Conservation (phyloP, 108 stramenopile genomes). For the Tribonema minus region DNA sequence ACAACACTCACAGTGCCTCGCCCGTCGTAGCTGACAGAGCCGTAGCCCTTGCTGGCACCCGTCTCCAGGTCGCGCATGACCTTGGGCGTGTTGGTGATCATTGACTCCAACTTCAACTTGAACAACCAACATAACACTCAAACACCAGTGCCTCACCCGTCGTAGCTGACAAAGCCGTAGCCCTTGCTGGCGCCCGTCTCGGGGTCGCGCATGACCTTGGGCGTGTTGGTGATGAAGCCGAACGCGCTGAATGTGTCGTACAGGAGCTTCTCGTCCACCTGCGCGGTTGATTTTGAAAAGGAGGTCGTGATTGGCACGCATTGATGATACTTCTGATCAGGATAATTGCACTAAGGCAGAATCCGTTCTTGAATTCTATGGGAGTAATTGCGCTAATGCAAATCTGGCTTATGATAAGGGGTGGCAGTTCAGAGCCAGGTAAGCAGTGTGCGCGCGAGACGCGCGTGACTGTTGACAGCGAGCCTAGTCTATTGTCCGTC, state of each 20-base stretch:
- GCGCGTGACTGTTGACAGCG: no score
- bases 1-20: background rate
- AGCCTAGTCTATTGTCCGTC: no score
- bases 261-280: slow-evolving; percentile 91
- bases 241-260: slow-evolving; percentile 97
- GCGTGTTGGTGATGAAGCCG: slow-evolving; percentile 82
- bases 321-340: no score
- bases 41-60: slow-evolving; percentile 81
- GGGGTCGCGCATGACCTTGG: slow-evolving; percentile 80
- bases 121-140: slow-evolving; percentile 45
- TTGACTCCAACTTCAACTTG: background rate
- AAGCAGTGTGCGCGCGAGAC: no score
- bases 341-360: no score
- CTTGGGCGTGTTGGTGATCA: slow-evolving; percentile 77
- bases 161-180: slow-evolving; percentile 89
- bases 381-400: no score
- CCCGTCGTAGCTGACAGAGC: slow-evolving; percentile 82
- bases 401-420: no score
- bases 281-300: no score
- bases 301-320: no score
- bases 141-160: slow-evolving; percentile 52
- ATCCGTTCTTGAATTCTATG: no score
- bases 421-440: no score
- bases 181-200: slow-evolving; percentile 78
- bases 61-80: slow-evolving; percentile 80